Evolutionary conservation across 176 grass and related monocot species (phyloP).

Genomic region (Neostapfia colusana): DNA sequence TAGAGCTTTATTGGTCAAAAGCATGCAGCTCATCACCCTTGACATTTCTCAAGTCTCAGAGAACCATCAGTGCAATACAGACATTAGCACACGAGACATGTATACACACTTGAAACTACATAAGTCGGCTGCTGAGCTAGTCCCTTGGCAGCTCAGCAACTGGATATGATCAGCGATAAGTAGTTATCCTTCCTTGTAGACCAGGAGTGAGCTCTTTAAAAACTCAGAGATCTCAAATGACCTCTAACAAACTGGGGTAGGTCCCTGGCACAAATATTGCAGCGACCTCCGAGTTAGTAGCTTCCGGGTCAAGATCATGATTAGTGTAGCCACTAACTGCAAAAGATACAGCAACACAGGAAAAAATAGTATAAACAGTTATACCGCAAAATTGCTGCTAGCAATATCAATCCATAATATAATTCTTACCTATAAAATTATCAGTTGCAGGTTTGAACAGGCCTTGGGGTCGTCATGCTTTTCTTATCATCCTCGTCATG

Average conservation of each 20-base stretch:
- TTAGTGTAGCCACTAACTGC: conserved; percentile 59
- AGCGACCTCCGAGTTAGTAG: conserved; percentile 66
- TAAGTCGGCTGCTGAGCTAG: conserved; percentile 11
- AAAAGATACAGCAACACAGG: background rate
- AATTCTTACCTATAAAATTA: conserved; percentile 38
- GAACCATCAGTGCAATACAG: conserved; percentile 27
- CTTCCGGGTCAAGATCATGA: conserved; percentile 33
- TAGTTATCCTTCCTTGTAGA: conserved; percentile 30
- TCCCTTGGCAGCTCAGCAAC: conserved; percentile 39
- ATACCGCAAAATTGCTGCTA: background rate
- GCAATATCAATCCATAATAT: background rate
- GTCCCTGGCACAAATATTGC: conserved; percentile 77
- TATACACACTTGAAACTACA: conserved; percentile 32
- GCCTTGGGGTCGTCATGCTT: conserved; percentile 30
- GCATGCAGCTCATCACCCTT: conserved; percentile 28
- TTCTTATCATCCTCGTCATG: conserved; percentile 50
- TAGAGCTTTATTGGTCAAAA: conserved; percentile 39
- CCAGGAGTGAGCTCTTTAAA: conserved; percentile 20
- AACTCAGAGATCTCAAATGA: conserved; percentile 37
- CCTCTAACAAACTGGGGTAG: conserved; percentile 38
- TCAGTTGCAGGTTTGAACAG: conserved; percentile 48
- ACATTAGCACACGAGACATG: conserved; percentile 26
- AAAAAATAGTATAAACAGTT: background rate
- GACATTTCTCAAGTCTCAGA: conserved; percentile 21
- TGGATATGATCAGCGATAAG: conserved; percentile 34